Conservation (phyloP, 2,329 filamentous ascomycete genomes). For the Fusarium napiforme region DNA sequence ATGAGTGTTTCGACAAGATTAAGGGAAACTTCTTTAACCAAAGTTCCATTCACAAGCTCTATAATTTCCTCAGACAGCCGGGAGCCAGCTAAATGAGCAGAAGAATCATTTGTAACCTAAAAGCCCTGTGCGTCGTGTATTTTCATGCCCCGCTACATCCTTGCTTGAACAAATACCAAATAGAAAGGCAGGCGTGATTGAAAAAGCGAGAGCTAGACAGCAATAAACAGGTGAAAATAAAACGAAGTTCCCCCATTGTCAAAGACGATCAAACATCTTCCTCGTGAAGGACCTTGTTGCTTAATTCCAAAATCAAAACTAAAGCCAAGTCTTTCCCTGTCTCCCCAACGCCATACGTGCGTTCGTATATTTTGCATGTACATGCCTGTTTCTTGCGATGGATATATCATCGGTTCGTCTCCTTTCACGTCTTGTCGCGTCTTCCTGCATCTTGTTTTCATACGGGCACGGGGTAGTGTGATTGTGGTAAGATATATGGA, state of each 20-base stretch:
- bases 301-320: slow-evolving; percentile 21
- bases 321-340: slow-evolving; percentile 23
- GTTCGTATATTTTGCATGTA: slow-evolving; percentile 35
- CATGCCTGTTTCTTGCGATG: slow-evolving; percentile 22
- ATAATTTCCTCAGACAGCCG: slow-evolving; percentile 10
- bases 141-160: slow-evolving; percentile 41
- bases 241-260: slow-evolving; percentile 22
- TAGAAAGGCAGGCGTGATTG: slow-evolving; percentile 34
- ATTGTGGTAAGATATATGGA: slow-evolving; percentile 27
- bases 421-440: slow-evolving; percentile 20
- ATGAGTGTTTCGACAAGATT: neutral
- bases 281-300: neutral
- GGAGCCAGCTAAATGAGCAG: neutral
- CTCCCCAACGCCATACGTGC: slow-evolving; percentile 48
- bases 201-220: slow-evolving; percentile 13
- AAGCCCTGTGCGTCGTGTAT: slow-evolving; percentile 41
- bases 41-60: slow-evolving; percentile 14
- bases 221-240: neutral
- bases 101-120: slow-evolving; percentile 9
- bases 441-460: slow-evolving; percentile 29
- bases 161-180: slow-evolving; percentile 18
- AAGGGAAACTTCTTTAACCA: neutral
- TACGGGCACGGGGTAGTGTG: slow-evolving; percentile 26
- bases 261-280: slow-evolving; percentile 9
- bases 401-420: slow-evolving; percentile 11